These are phyloP conservation scores for Rhizopus stolonifer DNA, from an alignment of 371 early-diverging fungal species.

Conservation along the genomic window DNA sequence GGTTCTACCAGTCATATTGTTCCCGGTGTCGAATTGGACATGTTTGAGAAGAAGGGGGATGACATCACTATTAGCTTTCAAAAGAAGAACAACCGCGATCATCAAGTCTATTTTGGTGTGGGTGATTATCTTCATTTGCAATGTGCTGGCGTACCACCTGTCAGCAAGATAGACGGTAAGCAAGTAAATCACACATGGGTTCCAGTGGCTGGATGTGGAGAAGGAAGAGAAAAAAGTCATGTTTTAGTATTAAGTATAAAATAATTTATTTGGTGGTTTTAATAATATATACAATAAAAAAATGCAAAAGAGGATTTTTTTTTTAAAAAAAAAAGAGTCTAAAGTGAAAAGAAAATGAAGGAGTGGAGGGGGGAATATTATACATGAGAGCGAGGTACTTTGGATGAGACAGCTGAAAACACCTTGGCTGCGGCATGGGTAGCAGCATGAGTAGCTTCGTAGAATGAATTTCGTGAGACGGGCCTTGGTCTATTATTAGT, in stretches of 20 bases:
- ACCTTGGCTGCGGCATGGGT: conserved; percentile 6
- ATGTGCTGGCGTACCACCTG: conserved; percentile 9
- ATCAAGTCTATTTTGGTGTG: conserved; percentile 28
- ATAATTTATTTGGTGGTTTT: not conserved
- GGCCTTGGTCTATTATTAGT: not conserved
- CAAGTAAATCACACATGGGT: conserved; percentile 24
- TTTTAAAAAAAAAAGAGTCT: too few relatives aligned
- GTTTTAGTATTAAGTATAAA: conserved; percentile 22
- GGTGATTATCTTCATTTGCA: conserved; percentile 23
- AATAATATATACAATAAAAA: not conserved
- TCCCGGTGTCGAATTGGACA: conserved; percentile 42
- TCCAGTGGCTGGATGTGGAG: conserved; percentile 24
- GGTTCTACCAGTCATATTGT: conserved; percentile 49
- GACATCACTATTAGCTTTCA: conserved; percentile 7
- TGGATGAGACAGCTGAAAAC: conserved; percentile 10
- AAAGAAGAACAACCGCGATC: conserved; percentile 23
- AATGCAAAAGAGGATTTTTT: not conserved
- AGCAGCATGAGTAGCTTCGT: not conserved
- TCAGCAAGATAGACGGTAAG: conserved; percentile 26
- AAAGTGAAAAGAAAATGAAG: too few relatives aligned
- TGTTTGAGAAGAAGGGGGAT: conserved; percentile 2
- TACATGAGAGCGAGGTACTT: conserved; percentile 8
- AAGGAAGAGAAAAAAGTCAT: conserved; percentile 26
- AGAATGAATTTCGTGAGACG: conserved; percentile 1
- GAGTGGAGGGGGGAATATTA: too few relatives aligned